phyloP scores from a whole-genome alignment of 2,329 filamentous ascomycete species.

The Neofusicoccum parvum region DNA sequence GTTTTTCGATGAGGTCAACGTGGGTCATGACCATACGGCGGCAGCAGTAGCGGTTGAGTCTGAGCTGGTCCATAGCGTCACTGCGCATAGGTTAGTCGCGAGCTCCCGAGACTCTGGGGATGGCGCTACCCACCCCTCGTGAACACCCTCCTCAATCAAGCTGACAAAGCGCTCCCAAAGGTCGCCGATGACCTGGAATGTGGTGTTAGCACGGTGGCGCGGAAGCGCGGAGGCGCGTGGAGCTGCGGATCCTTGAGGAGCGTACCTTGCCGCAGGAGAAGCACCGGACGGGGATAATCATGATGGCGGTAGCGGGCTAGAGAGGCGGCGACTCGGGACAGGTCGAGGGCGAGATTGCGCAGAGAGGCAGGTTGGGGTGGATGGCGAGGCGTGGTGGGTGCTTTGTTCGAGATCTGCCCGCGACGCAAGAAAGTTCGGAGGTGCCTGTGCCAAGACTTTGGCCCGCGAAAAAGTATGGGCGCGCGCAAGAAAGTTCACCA shows the following conservation, averaged over 20 bases:
- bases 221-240: conserved; percentile 15
- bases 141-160: conserved; percentile 69
- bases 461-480: conserved; percentile 1
- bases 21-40: conserved; percentile 99
- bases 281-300: conserved; percentile 99
- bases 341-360: not conserved
- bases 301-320: conserved; percentile 52
- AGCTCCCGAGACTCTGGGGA: not conserved
- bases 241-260: conserved; percentile 13
- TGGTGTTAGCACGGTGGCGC: conserved; percentile 30
- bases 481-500: not conserved
- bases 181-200: conserved; percentile 82
- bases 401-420: not conserved
- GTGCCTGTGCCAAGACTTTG: conserved; percentile 9
- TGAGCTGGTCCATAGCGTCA: conserved; percentile 93
- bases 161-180: conserved; percentile 96
- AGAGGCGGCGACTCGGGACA: conserved; percentile 25
- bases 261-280: conserved; percentile 98
- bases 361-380: conserved; percentile 19
- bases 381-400: conserved; percentile 26
- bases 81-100: conserved; percentile 49
- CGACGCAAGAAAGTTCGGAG: conserved; percentile 21
- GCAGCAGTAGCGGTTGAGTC: conserved; percentile 95
- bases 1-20: conserved; percentile 97
- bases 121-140: conserved; percentile 35